A percentile compares a stretch with the other conserved stretches of the same genome.
phyloP scores from a whole-genome alignment of 1,284 basidiomycete species.

The Ustilago hordei region DNA sequence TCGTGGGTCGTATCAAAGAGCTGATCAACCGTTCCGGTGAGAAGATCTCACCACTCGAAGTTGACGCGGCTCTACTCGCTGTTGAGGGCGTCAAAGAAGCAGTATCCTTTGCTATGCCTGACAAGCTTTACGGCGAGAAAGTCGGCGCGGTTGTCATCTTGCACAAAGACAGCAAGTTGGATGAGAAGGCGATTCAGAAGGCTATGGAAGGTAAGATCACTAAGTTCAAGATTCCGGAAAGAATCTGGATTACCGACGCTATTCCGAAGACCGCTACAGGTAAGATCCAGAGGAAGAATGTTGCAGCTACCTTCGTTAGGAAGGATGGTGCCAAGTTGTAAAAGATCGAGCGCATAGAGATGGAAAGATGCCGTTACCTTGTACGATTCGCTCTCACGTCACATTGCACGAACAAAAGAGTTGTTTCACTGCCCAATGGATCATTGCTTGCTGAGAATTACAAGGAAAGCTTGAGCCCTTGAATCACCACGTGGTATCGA shows the following conservation, averaged over 20 bases:
- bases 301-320: slow-evolving; percentile 59
- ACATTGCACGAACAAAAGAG: background rate
- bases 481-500: slow-evolving; percentile 56
- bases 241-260: slow-evolving; percentile 68
- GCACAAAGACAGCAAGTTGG: slow-evolving; percentile 42
- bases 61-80: slow-evolving; percentile 73
- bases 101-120: slow-evolving; percentile 70
- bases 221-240: slow-evolving; percentile 70
- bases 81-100: slow-evolving; percentile 74
- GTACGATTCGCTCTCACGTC: background rate
- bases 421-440: background rate
- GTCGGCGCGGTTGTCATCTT: slow-evolving; percentile 70
- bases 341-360: background rate
- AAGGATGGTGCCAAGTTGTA: slow-evolving; percentile 53
- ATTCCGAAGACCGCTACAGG: slow-evolving; percentile 70
- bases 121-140: slow-evolving; percentile 69
- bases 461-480: background rate
- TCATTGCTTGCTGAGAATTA: background rate
- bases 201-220: slow-evolving; percentile 61
- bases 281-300: slow-evolving; percentile 66
- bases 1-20: slow-evolving; percentile 69
- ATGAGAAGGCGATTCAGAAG: slow-evolving; percentile 59
- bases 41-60: slow-evolving; percentile 78
- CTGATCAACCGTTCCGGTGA: slow-evolving; percentile 74
- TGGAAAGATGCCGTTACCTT: background rate